These are phyloP conservation scores for Punica granatum DNA, from an alignment of 345 rosid genomes.

Conservation along the genomic window DNA sequence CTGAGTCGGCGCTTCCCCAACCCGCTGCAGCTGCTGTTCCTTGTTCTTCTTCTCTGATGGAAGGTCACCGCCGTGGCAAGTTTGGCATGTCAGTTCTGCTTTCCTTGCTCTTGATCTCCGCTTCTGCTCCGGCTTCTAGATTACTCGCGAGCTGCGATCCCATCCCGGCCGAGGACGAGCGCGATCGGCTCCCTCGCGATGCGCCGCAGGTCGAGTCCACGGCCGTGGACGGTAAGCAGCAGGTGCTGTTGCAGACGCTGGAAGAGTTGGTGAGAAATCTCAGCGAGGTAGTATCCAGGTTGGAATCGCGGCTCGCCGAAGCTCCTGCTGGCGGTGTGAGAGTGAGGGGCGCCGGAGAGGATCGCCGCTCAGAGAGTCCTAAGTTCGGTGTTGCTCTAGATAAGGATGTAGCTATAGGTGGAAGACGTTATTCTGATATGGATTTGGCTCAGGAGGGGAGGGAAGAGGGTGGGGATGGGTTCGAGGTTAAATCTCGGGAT, in stretches of 20 bases:
- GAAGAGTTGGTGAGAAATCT: constrained; percentile 71
- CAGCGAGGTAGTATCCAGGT: constrained; percentile 51
- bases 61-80: constrained; percentile 48
- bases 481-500: constrained; percentile 16
- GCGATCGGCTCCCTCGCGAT: constrained; percentile 12
- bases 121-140: constrained; percentile 30
- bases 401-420: constrained; percentile 4
- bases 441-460: constrained; percentile 11
- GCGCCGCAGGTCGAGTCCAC: constrained; percentile 16
- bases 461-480: constrained; percentile 10
- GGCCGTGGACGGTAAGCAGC: constrained; percentile 19
- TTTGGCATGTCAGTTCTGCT: too few relatives aligned
- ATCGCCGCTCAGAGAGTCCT: constrained; percentile 2
- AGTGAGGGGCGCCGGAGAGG: background rate
- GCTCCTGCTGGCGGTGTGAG: constrained; percentile 7
- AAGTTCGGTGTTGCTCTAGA: constrained; percentile 4
- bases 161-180: constrained; percentile 23
- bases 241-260: constrained; percentile 46
- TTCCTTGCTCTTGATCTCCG: too few relatives aligned
- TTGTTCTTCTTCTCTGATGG: constrained; percentile 29
- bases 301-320: constrained; percentile 48
- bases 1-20: background rate
- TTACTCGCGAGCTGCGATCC: constrained; percentile 23
- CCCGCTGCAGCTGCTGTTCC: background rate
- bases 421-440: background rate